A percentile compares a stretch with the other conserved stretches of the same genome.
Evolutionary conservation across 2,329 filamentous ascomycete species (phyloP).

Genomic region (Venturia asperata): DNA sequence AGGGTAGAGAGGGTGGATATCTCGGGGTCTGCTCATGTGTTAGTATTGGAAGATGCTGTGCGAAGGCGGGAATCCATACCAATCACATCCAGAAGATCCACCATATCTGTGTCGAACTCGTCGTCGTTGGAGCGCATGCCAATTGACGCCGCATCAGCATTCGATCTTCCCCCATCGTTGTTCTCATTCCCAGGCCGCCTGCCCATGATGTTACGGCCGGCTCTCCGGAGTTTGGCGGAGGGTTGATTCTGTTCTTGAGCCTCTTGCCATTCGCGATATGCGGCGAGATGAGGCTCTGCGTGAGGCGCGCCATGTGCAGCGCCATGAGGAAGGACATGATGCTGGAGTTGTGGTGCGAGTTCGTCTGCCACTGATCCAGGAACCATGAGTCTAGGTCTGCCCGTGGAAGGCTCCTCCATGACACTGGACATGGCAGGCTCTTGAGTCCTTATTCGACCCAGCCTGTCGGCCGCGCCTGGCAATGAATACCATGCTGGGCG

Average conservation of each 20-base stretch:
- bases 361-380: background rate
- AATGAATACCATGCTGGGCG: conserved; percentile 18
- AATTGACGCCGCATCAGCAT: conserved; percentile 13
- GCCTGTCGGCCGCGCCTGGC: conserved; percentile 15
- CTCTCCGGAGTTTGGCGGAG: conserved; percentile 5
- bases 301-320: background rate
- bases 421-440: conserved; percentile 14
- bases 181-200: background rate
- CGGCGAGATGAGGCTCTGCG: conserved; percentile 5
- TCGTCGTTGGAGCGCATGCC: conserved; percentile 19
- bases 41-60: background rate
- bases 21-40: conserved; percentile 58
- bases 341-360: background rate
- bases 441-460: conserved; percentile 13
- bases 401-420: conserved; percentile 1
- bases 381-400: background rate
- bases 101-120: conserved; percentile 56
- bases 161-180: background rate
- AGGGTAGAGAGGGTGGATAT: conserved; percentile 75
- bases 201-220: background rate
- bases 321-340: conserved; percentile 2
- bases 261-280: conserved; percentile 8
- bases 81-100: conserved; percentile 62
- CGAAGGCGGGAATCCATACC: conserved; percentile 41
- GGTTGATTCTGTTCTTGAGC: background rate